Base-by-base conservation (phyloP, 2,329 filamentous ascomycete species). In the Penicillium olsonii region DNA sequence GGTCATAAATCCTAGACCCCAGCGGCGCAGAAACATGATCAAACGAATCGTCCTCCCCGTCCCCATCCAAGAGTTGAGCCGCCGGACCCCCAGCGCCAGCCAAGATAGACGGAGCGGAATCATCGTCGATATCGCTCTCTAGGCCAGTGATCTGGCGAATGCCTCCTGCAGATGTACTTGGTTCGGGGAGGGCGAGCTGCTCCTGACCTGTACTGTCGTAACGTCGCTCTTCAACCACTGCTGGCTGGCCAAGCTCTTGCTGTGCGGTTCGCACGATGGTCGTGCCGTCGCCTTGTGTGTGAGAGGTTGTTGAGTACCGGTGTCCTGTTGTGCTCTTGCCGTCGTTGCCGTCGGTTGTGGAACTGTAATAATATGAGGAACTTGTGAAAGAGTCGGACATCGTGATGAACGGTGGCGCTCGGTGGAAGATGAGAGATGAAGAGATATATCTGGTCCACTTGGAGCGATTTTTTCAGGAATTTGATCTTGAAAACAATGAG, bases 171-270 rank as follows among this genome's bases (percentile, higher is more conserved):
- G 45, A 58, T 14, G 52, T 55, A 15, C 35, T 53, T 5, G 50
- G 52, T 2, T 37, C 56, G 10, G 45, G 55, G 4, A 53, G 45
- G 5, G 53, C 27, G 11, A 59, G 45, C 26, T 64, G 52, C 40
- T 69, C 65, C 46, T 68, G 63, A 9, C 68, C 68, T 4, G 61
- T 60, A 5, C 53, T 55, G 50, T 71, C 68, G 51, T 65, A 71
- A 7, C 59, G 64, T 2, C 62, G 59, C 44, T 71, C 68, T 46
- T 71, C 68, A 14, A 69, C 45, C 6, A 68, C 47, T 9, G 62
- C 56, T 5, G 67, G 66, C 27, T 67, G 55, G 19, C 68, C 68
- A 2, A 71, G 58, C 27, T 69, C 67, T 45, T 71, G 68, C 17
- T 60, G 59, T 1, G 64, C 61, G 11, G 67, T 69, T 37, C 66